phyloP scores from a whole-genome alignment of 1,284 basidiomycete genomes.

The Naganishia albida region DNA sequence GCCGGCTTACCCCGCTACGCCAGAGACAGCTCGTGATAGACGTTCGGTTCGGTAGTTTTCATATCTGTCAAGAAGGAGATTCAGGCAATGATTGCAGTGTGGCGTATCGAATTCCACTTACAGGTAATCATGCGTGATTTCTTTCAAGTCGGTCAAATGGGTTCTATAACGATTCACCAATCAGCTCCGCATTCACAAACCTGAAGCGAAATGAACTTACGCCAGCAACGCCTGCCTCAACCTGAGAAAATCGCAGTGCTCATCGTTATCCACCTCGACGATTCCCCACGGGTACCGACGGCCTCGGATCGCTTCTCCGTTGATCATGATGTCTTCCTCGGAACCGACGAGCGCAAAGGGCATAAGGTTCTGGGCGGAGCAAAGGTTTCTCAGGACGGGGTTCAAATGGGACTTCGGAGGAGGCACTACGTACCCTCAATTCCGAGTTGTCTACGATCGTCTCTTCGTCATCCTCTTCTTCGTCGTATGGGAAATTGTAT shows the following conservation, averaged over 20 bases:
- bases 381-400: neutral
- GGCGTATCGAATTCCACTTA: conserved; percentile 46
- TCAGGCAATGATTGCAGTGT: neutral
- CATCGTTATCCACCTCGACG: conserved; percentile 97
- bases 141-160: conserved; percentile 88
- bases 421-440: conserved; percentile 65
- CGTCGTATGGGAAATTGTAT: conserved; percentile 99
- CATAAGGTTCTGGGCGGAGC: conserved; percentile 67
- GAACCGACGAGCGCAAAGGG: conserved; percentile 98
- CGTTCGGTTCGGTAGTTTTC: conserved; percentile 99
- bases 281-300: conserved; percentile 97
- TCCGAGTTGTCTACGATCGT: conserved; percentile 97
- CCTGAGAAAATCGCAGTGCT: conserved; percentile 95
- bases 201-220: conserved; percentile 57
- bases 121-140: conserved; percentile 85
- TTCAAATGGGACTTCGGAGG: neutral
- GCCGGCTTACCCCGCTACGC: conserved; percentile 70
- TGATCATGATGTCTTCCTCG: conserved; percentile 92
- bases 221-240: conserved; percentile 86
- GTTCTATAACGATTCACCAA: conserved; percentile 61
- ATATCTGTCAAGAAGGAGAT: conserved; percentile 45
- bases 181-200: neutral
- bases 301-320: conserved; percentile 86
- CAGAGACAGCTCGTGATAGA: conserved; percentile 84
- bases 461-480: conserved; percentile 98